These are phyloP conservation scores for Psilocybe tampanensis DNA, from an alignment of 768 basidiomycete species.

Conservation along the genomic window DNA sequence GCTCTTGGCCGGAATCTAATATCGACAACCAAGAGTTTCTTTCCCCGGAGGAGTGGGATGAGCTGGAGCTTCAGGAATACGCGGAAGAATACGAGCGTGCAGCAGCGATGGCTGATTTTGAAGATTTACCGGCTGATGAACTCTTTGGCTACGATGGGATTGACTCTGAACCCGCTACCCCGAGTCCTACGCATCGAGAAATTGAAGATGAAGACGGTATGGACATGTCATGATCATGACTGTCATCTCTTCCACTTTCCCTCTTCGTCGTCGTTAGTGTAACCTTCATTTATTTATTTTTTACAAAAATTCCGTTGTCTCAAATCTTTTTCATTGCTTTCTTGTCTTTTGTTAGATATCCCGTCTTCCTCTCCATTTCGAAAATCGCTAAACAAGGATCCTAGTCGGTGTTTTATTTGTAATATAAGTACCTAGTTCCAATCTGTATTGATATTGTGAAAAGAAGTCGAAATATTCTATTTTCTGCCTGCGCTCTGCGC, in stretches of 20 bases:
- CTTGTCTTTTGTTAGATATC: background rate
- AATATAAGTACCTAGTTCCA: too few species aligned
- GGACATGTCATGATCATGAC: constrained; percentile 26
- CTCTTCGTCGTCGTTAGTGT: background rate
- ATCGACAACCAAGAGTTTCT: constrained; percentile 23
- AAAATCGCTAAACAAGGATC: too few species aligned
- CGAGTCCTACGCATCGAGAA: background rate
- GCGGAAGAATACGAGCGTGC: constrained; percentile 53
- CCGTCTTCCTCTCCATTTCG: background rate
- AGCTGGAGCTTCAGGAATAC: constrained; percentile 61
- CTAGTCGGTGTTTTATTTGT: background rate
- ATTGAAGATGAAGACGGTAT: constrained; percentile 30
- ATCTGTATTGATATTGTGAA: too few species aligned
- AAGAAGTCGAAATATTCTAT: too few species aligned
- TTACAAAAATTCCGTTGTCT: background rate
- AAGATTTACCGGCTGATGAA: constrained; percentile 47
- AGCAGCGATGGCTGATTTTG: constrained; percentile 46
- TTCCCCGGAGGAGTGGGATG: constrained; percentile 50
- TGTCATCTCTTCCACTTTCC: background rate
- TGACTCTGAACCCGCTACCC: constrained; percentile 14
- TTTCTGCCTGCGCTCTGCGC: too few species aligned
- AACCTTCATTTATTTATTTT: too few species aligned
- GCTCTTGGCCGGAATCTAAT: background rate
- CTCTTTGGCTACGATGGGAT: constrained; percentile 37
- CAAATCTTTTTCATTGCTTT: background rate